These are phyloP conservation scores for Avicennia marina DNA, from an alignment of 257 asterid genomes.

Conservation along the genomic window DNA sequence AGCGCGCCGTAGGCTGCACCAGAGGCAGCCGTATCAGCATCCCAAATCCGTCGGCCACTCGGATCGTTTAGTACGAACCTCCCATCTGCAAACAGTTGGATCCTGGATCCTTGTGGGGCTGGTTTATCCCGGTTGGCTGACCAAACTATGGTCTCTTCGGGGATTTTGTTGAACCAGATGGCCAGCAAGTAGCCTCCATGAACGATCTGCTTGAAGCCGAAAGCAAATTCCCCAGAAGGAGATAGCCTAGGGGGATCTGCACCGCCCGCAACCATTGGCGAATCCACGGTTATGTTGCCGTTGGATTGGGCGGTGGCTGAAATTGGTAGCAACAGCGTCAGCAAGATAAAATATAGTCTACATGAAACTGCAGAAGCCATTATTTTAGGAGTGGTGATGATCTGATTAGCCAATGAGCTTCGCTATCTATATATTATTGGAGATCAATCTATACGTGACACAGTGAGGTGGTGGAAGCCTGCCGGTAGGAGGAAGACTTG, in stretches of 20 bases:
- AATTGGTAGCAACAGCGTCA: background rate
- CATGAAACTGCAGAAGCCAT: too few relatives aligned
- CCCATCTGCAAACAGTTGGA: conserved; percentile 17
- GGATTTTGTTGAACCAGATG: conserved; percentile 30
- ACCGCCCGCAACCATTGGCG: conserved; percentile 13
- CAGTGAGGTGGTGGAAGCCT: too few relatives aligned
- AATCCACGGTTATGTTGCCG: conserved; percentile 10
- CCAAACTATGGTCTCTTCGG: conserved; percentile 30
- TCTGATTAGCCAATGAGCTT: too few relatives aligned
- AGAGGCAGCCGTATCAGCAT: background rate
- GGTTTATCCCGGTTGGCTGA: conserved; percentile 29
- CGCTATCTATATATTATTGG: too few relatives aligned
- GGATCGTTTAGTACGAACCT: conserved; percentile 12
- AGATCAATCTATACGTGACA: too few relatives aligned
- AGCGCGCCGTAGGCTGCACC: conserved; percentile 23
- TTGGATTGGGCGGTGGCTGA: conserved; percentile 10
- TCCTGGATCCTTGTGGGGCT: too few relatives aligned
- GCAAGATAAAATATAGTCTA: too few relatives aligned
- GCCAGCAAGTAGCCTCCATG: conserved; percentile 31
- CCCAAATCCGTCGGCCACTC: conserved; percentile 12
- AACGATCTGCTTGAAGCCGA: conserved; percentile 25
- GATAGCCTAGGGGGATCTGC: conserved; percentile 17
- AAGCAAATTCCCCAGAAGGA: conserved; percentile 32
- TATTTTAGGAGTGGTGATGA: too few relatives aligned
- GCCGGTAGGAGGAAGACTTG: too few relatives aligned